These are phyloP conservation scores for Diaporthe sp. DNA, from an alignment of 2,329 filamentous ascomycete genomes.

Conservation along the genomic window DNA sequence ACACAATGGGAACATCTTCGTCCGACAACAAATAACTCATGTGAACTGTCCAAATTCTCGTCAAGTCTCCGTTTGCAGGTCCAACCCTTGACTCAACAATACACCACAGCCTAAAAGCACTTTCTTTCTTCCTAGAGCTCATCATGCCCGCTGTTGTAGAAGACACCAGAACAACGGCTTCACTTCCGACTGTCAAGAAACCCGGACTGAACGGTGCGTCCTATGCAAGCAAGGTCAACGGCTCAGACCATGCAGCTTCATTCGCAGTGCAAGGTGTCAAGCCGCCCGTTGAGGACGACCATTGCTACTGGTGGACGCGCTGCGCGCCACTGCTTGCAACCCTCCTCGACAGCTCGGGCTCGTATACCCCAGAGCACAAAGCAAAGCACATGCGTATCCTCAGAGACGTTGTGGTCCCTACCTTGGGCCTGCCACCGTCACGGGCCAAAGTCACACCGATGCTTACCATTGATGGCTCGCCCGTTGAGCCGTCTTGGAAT, in stretches of 20 bases:
- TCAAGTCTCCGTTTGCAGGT: background rate
- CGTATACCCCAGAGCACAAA: background rate
- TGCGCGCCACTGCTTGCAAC: background rate
- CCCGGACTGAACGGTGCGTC: background rate
- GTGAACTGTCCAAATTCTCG: too few species aligned
- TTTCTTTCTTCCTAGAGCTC: background rate
- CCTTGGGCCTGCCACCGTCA: background rate
- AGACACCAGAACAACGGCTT: too few species aligned
- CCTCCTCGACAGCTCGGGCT: background rate
- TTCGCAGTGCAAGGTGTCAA: background rate
- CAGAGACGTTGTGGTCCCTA: background rate
- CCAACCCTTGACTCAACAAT: too few species aligned
- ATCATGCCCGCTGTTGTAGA: background rate
- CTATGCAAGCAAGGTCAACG: background rate
- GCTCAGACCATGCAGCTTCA: background rate
- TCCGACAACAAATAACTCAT: too few species aligned
- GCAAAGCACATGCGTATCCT: background rate
- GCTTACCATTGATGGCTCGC: background rate
- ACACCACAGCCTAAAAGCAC: too few species aligned
- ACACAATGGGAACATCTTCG: too few species aligned
- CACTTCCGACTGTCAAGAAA: background rate
- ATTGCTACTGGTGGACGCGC: background rate
- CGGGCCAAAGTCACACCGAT: background rate
- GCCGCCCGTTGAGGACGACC: background rate
- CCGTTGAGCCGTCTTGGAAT: background rate